Evolutionary conservation across 768 basidiomycete genomes (phyloP).

Genomic region (Suillus brevipes): DNA sequence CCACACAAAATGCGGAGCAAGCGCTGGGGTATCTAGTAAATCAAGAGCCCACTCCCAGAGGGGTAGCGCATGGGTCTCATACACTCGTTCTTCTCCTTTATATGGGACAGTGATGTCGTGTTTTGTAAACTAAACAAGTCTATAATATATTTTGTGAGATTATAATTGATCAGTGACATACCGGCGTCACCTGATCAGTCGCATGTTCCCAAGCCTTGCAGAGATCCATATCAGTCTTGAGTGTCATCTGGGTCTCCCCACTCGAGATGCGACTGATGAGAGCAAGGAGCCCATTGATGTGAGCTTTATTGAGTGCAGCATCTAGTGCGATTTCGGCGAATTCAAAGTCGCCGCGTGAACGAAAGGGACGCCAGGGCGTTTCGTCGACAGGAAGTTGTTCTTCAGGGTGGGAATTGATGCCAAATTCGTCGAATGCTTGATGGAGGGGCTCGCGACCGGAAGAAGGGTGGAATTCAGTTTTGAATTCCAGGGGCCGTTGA

Average conservation of each 20-base stretch:
- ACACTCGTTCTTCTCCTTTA: conserved; percentile 5
- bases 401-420: background rate
- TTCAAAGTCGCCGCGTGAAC: conserved; percentile 8
- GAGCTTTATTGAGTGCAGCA: conserved; percentile 12
- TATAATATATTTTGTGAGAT: background rate
- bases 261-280: conserved; percentile 5
- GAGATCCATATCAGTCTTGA: conserved; percentile 8
- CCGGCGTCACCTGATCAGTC: background rate
- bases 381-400: background rate
- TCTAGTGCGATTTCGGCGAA: conserved; percentile 14
- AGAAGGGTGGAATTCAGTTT: conserved; percentile 27
- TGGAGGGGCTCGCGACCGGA: conserved; percentile 12
- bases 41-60: too few species aligned
- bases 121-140: conserved; percentile 3
- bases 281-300: conserved; percentile 2
- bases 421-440: conserved; percentile 20
- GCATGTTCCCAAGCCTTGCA: conserved; percentile 3
- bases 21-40: background rate
- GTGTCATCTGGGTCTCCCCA: conserved; percentile 21
- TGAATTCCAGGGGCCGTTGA: conserved; percentile 12
- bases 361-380: conserved; percentile 13
- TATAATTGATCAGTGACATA: conserved; percentile 13
- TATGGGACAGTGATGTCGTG: conserved; percentile 3
- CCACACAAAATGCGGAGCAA: conserved; percentile 27
- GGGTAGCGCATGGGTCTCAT: background rate